Conservation (phyloP, 192 early-diverging fungal species). For the Coemansia sp. region DNA sequence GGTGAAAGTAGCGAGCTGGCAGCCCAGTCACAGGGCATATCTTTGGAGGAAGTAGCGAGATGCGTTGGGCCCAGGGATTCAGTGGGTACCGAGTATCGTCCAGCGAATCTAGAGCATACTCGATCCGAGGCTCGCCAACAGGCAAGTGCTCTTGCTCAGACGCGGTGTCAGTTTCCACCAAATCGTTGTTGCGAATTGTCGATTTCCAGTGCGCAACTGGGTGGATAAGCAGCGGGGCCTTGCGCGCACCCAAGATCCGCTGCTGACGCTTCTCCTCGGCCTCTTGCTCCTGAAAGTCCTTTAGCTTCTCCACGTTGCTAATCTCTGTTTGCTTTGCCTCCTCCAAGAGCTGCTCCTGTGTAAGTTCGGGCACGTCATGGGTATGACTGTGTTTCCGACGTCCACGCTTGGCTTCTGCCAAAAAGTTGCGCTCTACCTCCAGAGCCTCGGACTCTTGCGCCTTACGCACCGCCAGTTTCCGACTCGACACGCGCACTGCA, state of each 20-base stretch:
- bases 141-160: background rate
- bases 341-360: conserved; percentile 51
- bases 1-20: conserved; percentile 49
- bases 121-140: background rate
- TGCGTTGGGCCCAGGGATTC: conserved; percentile 24
- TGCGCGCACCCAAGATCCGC: conserved; percentile 24
- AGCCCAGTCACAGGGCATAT: conserved; percentile 46
- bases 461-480: conserved; percentile 46
- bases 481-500: conserved; percentile 41
- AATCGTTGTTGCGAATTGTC: background rate
- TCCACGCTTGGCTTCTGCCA: conserved; percentile 30
- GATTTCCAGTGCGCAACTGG: conserved; percentile 47
- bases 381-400: conserved; percentile 4
- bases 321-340: conserved; percentile 49
- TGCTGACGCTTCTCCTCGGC: conserved; percentile 41
- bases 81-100: conserved; percentile 37
- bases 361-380: conserved; percentile 17
- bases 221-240: conserved; percentile 39
- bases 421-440: conserved; percentile 31
- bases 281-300: conserved; percentile 38
- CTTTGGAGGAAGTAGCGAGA: conserved; percentile 21
- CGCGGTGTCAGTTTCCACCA: background rate
- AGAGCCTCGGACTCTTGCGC: conserved; percentile 38
- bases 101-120: conserved; percentile 32
- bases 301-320: conserved; percentile 36